phyloP scores from a whole-genome alignment of 139 green algal genomes.

The Tetraselmis striata region DNA sequence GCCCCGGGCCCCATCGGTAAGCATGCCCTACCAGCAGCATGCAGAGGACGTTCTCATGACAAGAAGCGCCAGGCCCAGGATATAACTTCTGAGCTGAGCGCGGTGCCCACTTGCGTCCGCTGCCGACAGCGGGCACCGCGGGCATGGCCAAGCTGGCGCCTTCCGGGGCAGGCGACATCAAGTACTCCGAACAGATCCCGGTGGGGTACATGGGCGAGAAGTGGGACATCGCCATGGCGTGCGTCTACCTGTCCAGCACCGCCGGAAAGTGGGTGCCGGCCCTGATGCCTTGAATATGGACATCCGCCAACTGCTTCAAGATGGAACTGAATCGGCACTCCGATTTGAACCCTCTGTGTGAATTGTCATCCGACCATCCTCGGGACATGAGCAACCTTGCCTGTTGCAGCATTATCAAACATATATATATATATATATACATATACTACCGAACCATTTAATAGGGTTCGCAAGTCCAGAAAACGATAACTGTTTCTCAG shows the following conservation, averaged over 20 bases:
- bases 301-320: not conserved
- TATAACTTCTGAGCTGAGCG: no score
- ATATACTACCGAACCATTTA: no score
- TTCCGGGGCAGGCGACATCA: conserved; percentile 27
- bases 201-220: conserved; percentile 68
- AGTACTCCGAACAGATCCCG: conserved; percentile 41
- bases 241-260: conserved; percentile 65
- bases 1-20: conserved; percentile 80
- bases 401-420: conserved; percentile 10
- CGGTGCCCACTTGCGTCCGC: no score
- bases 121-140: conserved; percentile 18
- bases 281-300: not conserved
- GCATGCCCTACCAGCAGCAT: no score
- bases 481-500: no score
- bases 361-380: not conserved
- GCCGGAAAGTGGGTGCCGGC: conserved; percentile 25
- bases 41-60: no score
- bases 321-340: not conserved
- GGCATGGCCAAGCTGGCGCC: conserved; percentile 86
- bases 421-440: no score
- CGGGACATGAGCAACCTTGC: not conserved
- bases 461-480: no score
- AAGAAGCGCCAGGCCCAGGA: no score
- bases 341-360: conserved; percentile 3
- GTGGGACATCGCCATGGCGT: conserved; percentile 84